These are phyloP conservation scores for Nakaseomyces glabratus DNA, from an alignment of 1,139 yeast species.

Conservation along the genomic window DNA sequence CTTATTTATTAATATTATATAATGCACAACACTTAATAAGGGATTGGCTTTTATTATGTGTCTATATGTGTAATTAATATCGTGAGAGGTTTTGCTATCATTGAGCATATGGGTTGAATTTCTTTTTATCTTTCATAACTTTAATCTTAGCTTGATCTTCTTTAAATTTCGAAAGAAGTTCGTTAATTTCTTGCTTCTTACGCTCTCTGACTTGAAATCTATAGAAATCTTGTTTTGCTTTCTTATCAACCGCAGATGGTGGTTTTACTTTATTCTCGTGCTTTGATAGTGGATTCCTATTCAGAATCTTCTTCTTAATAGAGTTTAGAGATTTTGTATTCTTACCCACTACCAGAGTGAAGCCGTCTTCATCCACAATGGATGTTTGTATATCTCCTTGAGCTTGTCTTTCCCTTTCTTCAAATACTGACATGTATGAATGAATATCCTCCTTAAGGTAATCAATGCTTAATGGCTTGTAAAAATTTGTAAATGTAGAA, in stretches of 20 bases:
- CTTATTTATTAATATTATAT: constrained; percentile 1
- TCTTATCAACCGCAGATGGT: constrained; percentile 49
- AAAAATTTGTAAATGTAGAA: constrained; percentile 28
- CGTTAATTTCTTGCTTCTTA: constrained; percentile 89
- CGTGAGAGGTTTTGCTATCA: background rate
- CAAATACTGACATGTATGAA: constrained; percentile 50
- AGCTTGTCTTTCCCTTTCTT: constrained; percentile 59
- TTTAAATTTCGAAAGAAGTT: constrained; percentile 70
- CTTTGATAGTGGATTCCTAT: constrained; percentile 29
- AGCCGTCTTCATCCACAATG: constrained; percentile 85
- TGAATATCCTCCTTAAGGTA: constrained; percentile 29
- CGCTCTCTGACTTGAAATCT: constrained; percentile 91
- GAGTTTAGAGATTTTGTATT: constrained; percentile 58
- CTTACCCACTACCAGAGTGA: constrained; percentile 79
- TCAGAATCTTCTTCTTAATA: constrained; percentile 30
- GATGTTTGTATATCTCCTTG: constrained; percentile 49
- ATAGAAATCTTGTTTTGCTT: constrained; percentile 87
- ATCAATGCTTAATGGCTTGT: constrained; percentile 29
- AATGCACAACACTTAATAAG: background rate
- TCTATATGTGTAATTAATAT: constrained; percentile 2
- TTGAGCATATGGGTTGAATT: constrained; percentile 69
- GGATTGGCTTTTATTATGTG: background rate
- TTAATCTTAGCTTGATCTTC: constrained; percentile 82
- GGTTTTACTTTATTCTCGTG: constrained; percentile 25
- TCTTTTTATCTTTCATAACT: constrained; percentile 67